A percentile compares a stretch with the other conserved stretches of the same genome.
phyloP scores from a whole-genome alignment of 495 filamentous ascomycete species.

The Penicillium canescens region DNA sequence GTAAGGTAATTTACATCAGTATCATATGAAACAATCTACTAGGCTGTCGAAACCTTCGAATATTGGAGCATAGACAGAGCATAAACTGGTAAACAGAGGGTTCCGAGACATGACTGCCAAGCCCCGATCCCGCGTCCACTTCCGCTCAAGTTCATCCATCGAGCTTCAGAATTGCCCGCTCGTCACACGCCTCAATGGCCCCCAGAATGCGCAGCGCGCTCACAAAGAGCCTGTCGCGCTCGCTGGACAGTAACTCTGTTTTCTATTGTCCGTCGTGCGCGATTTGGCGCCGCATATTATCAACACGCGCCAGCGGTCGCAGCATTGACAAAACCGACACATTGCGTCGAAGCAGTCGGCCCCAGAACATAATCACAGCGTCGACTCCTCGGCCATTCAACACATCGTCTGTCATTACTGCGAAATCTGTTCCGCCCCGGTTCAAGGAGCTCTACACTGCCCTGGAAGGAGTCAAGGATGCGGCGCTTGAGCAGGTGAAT shows the following conservation, averaged over 20 bases:
- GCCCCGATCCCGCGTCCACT: slow-evolving; percentile 19
- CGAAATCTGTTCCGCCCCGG: slow-evolving; percentile 35
- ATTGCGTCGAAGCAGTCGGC: slow-evolving; percentile 7
- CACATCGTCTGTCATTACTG: slow-evolving; percentile 29
- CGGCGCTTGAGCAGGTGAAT: slow-evolving; percentile 66
- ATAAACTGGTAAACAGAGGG: not conserved
- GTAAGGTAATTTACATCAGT: no score
- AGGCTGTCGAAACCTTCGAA: no score
- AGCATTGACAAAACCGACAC: slow-evolving; percentile 9
- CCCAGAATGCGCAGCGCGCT: slow-evolving; percentile 42
- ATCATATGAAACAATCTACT: no score
- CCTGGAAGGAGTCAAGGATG: slow-evolving; percentile 59
- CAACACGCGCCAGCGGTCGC: slow-evolving; percentile 27
- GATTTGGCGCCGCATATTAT: slow-evolving; percentile 32
- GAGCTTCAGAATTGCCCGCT: not conserved
- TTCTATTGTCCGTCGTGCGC: slow-evolving; percentile 44
- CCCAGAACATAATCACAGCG: slow-evolving; percentile 1
- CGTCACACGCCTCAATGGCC: slow-evolving; percentile 33
- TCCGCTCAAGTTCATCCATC: slow-evolving; percentile 17
- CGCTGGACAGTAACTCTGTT: slow-evolving; percentile 19
- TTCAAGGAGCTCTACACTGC: slow-evolving; percentile 59
- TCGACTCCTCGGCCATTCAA: slow-evolving; percentile 13
- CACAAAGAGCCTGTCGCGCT: slow-evolving; percentile 35
- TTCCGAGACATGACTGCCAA: slow-evolving; percentile 15
- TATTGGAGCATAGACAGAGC: no score